Percentiles rank a stretch among this genome's conserved stretches.
phyloP scores from a whole-genome alignment of 202 grass and related monocot species.

The Setaria italica region DNA sequence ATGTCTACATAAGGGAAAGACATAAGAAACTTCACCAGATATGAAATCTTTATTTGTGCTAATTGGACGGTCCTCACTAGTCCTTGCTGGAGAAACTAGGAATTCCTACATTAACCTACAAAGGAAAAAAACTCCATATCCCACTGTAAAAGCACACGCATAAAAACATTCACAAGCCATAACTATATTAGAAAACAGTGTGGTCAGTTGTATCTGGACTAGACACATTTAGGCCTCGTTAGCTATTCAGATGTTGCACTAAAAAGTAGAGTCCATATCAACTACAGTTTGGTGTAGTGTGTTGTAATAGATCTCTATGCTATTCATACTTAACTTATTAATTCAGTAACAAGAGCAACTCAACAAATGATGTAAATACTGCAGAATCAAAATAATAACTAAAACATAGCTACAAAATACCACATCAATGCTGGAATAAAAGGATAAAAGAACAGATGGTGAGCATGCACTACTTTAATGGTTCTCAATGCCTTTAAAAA shows the following conservation, averaged over 20 bases:
- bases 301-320: neutral
- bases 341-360: neutral
- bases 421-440: no score
- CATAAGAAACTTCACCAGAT: neutral
- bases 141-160: neutral
- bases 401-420: neutral
- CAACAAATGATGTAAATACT: neutral
- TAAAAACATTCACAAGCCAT: neutral
- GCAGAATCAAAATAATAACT: neutral
- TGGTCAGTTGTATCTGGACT: neutral
- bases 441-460: neutral
- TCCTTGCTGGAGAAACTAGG: neutral
- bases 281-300: neutral
- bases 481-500: neutral
- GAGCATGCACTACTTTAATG: neutral
- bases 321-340: neutral
- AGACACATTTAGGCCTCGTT: neutral
- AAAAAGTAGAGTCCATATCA: neutral
- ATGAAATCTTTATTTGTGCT: neutral
- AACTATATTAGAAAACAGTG: neutral
- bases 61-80: neutral
- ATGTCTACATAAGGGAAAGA: conserved; percentile 7
- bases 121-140: neutral
- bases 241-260: neutral
- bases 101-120: neutral